Conservation (phyloP, 345 rosid species). For the Populus tremula region DNA sequence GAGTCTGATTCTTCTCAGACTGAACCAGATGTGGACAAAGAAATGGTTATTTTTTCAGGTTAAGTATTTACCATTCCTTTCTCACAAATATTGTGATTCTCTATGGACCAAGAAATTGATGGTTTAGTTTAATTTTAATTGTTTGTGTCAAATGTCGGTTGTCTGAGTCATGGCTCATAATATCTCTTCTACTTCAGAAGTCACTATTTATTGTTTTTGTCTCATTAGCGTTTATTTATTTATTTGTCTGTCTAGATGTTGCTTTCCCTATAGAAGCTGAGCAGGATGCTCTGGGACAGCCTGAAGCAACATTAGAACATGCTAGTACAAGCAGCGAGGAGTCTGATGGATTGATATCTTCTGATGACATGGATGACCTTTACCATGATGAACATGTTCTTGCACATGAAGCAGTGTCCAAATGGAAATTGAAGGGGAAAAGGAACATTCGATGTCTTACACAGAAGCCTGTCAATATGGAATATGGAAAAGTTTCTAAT, state of each 20-base stretch:
- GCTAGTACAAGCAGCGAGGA: slow-evolving; percentile 81
- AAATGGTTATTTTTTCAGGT: slow-evolving; percentile 68
- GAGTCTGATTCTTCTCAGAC: slow-evolving; percentile 81
- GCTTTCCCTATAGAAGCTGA: slow-evolving; percentile 29
- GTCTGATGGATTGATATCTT: slow-evolving; percentile 60
- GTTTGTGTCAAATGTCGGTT: slow-evolving; percentile 8
- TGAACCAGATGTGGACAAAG: slow-evolving; percentile 75
- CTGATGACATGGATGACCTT: slow-evolving; percentile 57
- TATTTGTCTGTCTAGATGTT: slow-evolving; percentile 29
- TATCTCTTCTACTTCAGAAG: background rate
- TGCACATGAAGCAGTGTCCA: slow-evolving; percentile 66
- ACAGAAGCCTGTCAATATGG: slow-evolving; percentile 44
- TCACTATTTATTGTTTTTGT: background rate
- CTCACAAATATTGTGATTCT: background rate
- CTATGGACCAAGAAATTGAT: background rate
- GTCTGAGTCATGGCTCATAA: background rate
- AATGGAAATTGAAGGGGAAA: slow-evolving; percentile 90
- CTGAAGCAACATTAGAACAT: slow-evolving; percentile 40
- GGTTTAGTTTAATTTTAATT: slow-evolving; percentile 1
- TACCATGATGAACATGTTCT: slow-evolving; percentile 46
- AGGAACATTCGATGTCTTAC: slow-evolving; percentile 70
- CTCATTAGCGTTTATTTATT: slow-evolving; percentile 5
- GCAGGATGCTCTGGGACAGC: slow-evolving; percentile 36
- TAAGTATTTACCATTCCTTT: slow-evolving; percentile 1
- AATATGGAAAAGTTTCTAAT: slow-evolving; percentile 28